phyloP scores from a whole-genome alignment of 192 early-diverging fungal species.

The Coemansia sp. region DNA sequence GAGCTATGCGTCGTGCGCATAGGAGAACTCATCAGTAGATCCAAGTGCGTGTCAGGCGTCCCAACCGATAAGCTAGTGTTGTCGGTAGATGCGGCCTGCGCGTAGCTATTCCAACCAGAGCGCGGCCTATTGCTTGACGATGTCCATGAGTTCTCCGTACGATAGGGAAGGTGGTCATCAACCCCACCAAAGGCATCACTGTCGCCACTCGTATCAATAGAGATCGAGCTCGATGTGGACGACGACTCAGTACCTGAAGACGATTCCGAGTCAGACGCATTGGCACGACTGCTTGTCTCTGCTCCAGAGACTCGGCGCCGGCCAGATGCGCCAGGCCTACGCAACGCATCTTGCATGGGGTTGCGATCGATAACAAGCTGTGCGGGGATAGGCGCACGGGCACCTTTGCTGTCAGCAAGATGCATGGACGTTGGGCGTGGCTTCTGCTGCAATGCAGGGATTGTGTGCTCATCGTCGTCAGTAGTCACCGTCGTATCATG shows the following conservation, averaged over 20 bases:
- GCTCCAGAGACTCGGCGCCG: neutral
- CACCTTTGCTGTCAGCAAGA: slow-evolving; percentile 3
- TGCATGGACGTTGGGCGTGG: neutral
- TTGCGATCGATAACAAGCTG: slow-evolving; percentile 32
- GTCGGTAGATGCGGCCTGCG: neutral
- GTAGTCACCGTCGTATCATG: slow-evolving; percentile 7
- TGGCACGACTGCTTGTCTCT: neutral
- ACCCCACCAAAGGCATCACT: slow-evolving; percentile 19
- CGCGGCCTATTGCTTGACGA: slow-evolving; percentile 18
- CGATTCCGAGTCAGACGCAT: neutral
- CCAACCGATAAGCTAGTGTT: slow-evolving; percentile 13
- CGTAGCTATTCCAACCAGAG: slow-evolving; percentile 15
- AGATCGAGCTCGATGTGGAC: slow-evolving; percentile 16
- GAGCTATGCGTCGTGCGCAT: slow-evolving; percentile 29
- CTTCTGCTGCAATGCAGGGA: neutral
- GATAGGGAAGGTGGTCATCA: slow-evolving; percentile 19
- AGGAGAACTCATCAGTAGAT: slow-evolving; percentile 45
- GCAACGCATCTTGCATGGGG: neutral
- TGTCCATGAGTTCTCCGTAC: slow-evolving; percentile 13
- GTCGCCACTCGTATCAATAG: slow-evolving; percentile 35
- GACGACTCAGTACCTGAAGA: slow-evolving; percentile 7
- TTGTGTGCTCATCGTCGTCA: slow-evolving; percentile 24
- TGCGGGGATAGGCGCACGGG: slow-evolving; percentile 36
- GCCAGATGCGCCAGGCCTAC: neutral
- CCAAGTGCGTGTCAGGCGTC: slow-evolving; percentile 28